Percentiles rank a stretch among this genome's conserved stretches.
phyloP scores from a whole-genome alignment of 805 yeast species.

The Pichia deserticola region DNA sequence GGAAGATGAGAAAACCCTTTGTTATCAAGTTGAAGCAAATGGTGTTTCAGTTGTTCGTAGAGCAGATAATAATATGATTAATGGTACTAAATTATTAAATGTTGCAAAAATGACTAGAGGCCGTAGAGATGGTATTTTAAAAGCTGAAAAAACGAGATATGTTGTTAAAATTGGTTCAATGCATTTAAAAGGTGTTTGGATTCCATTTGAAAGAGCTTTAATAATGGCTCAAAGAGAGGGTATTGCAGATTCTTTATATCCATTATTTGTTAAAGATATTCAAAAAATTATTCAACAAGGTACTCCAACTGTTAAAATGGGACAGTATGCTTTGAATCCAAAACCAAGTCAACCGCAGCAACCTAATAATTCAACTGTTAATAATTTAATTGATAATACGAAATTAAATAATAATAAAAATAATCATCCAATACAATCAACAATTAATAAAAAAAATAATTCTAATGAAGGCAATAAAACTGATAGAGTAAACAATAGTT shows the following conservation, averaged over 20 bases:
- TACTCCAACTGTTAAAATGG: slow-evolving; percentile 25
- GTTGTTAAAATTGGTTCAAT: slow-evolving; percentile 70
- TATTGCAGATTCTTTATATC: slow-evolving; percentile 50
- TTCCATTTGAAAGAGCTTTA: slow-evolving; percentile 64
- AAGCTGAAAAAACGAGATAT: slow-evolving; percentile 58
- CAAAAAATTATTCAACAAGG: slow-evolving; percentile 38
- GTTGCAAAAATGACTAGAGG: slow-evolving; percentile 73
- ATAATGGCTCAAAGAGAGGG: slow-evolving; percentile 65
- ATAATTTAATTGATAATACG: too few species aligned
- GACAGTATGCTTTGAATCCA: slow-evolving; percentile 13
- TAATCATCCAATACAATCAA: too few species aligned
- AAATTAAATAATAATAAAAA: too few species aligned
- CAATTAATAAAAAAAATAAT: too few species aligned
- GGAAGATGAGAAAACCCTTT: slow-evolving; percentile 67
- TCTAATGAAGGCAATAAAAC: too few species aligned
- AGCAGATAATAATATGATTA: slow-evolving; percentile 67
- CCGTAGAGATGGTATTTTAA: slow-evolving; percentile 61
- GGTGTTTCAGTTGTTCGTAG: slow-evolving; percentile 60
- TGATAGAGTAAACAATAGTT: too few species aligned
- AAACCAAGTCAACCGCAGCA: not conserved
- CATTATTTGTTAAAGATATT: slow-evolving; percentile 59
- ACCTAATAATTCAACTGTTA: too few species aligned
- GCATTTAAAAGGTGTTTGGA: slow-evolving; percentile 73
- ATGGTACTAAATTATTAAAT: slow-evolving; percentile 61
- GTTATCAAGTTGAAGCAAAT: slow-evolving; percentile 67